phyloP scores from a whole-genome alignment of 129 eudicot genomes.

The Pittosporum tobira region DNA sequence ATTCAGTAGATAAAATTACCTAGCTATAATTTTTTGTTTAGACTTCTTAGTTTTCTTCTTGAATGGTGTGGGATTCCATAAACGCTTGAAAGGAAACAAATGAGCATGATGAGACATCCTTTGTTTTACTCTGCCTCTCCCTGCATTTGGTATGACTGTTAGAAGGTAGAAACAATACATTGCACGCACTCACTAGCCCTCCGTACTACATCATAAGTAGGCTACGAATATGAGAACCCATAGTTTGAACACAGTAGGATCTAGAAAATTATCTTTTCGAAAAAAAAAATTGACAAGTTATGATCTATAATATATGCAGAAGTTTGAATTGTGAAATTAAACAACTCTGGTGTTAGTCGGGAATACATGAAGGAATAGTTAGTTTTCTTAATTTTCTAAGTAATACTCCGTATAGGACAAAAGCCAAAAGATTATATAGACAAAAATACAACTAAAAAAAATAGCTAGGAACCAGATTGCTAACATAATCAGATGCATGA shows the following conservation, averaged over 20 bases:
- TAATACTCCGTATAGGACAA: no score
- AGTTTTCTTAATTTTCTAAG: no score
- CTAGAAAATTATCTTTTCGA: not conserved
- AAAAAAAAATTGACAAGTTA: not conserved
- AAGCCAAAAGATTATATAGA: no score
- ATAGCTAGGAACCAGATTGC: no score
- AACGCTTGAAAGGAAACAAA: slow-evolving; percentile 53
- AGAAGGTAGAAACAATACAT: not conserved
- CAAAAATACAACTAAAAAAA: no score
- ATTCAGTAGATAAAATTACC: slow-evolving; percentile 22
- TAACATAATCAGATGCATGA: no score
- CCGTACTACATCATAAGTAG: not conserved
- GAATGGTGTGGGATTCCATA: slow-evolving; percentile 35
- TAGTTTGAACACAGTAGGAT: not conserved
- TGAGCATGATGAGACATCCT: slow-evolving; percentile 22
- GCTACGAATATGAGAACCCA: not conserved
- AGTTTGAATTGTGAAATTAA: not conserved
- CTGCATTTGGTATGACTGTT: slow-evolving; percentile 26
- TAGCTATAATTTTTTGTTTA: slow-evolving; percentile 19
- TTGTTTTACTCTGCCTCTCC: slow-evolving; percentile 33
- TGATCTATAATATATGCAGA: not conserved
- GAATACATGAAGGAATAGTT: not conserved
- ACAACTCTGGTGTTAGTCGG: no score
- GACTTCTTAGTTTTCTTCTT: slow-evolving; percentile 42
- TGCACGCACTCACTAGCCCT: not conserved